phyloP scores from a whole-genome alignment of 2,329 filamentous ascomycete genomes.

The Monosporascus cannonballus region DNA sequence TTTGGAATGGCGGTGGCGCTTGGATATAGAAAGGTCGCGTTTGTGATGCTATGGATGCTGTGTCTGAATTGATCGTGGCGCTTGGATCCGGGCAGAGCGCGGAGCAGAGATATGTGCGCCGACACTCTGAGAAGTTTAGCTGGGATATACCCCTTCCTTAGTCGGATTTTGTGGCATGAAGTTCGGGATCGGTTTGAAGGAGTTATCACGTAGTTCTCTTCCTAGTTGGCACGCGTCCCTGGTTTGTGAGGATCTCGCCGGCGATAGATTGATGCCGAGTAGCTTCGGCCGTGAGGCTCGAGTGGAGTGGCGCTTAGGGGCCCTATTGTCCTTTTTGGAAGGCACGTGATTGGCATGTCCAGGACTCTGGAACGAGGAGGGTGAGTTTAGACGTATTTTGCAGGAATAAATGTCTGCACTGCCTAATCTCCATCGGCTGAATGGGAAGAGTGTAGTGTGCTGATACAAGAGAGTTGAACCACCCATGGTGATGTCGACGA shows the following conservation, averaged over 20 bases:
- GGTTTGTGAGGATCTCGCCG: slow-evolving; percentile 6
- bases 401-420: too few species aligned
- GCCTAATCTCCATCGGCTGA: too few species aligned
- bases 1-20: slow-evolving; percentile 4
- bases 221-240: neutral
- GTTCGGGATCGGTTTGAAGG: slow-evolving; percentile 6
- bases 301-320: too few species aligned
- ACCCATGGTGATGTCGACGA: too few species aligned
- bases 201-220: slow-evolving; percentile 10
- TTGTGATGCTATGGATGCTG: neutral
- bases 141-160: slow-evolving; percentile 10
- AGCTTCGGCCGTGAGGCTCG: too few species aligned
- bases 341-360: too few species aligned
- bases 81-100: slow-evolving; percentile 9
- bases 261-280: neutral
- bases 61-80: slow-evolving; percentile 1
- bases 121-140: slow-evolving; percentile 8
- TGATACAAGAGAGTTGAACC: too few species aligned
- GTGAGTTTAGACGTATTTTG: too few species aligned
- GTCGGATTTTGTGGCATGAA: slow-evolving; percentile 8
- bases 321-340: too few species aligned
- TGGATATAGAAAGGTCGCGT: slow-evolving; percentile 4
- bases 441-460: too few species aligned
- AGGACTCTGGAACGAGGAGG: too few species aligned
- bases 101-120: slow-evolving; percentile 16